Base-by-base conservation (phyloP, 192 early-diverging fungal genomes). In the Backusella parvicylindrica region DNA sequence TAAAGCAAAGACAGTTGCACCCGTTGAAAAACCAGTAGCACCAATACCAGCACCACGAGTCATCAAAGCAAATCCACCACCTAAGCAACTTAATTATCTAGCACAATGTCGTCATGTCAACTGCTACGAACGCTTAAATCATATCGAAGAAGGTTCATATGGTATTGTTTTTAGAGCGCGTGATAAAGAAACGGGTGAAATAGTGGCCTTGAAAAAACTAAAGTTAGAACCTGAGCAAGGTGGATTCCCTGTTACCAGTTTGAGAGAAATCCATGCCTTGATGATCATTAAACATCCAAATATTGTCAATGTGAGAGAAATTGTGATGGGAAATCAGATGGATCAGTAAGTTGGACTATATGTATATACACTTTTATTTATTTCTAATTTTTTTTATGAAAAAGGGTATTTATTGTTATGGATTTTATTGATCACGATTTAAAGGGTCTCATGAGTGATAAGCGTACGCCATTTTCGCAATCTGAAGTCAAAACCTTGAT, bases 401-500 rank as follows among this genome's bases (percentile, higher is more conserved):
- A n/a, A 77, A 93, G 92, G 77, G 91, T 98, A 33, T 99, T 96
- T 76, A 95, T 97, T 72, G 96, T 95, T 4, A 99, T 99, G 97
- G 97, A 99, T 68, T 99, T 93, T 80, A 91, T 97, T 75, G 95
- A 97, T 38, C 96, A 98, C 77, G 97, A 99, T 73, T 85, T 99
- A 49, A 95, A 98, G 66, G 82, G 90, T 6, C 82, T 99, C 0
- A 95, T 98, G 95, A 94, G 92, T 56, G 84, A 83, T 36, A 97
- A 96, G 95, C 80, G 80, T 3, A 53, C 79, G 4, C 89, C 92
- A 7, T 99, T 99, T 75, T 77, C 92, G 21, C 92, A 93, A 47
- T 94, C 93, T 5, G 97, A 99, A 81, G 89, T 91, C 33, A 95
- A 94, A 64, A 89, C 93, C 0, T 71, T 95, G 43, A 87, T 95